These are phyloP conservation scores for Zygosaccharomyces gambellarensis DNA, from an alignment of 805 yeast genomes.

Conservation along the genomic window DNA sequence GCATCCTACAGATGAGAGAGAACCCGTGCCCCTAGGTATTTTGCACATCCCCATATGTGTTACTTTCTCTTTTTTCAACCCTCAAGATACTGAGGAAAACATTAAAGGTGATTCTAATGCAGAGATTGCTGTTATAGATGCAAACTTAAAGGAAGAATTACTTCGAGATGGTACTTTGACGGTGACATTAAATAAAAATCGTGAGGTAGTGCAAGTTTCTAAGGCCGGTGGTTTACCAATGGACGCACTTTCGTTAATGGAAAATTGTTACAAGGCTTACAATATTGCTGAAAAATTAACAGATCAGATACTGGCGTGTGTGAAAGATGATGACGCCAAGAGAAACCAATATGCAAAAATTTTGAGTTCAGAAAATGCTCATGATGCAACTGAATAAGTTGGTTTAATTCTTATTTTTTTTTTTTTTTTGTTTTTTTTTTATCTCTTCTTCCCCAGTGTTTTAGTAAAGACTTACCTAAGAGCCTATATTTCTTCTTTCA, in stretches of 20 bases:
- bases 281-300: constrained; percentile 59
- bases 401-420: background rate
- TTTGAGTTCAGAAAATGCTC: constrained; percentile 35
- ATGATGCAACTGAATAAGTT: constrained; percentile 13
- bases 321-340: constrained; percentile 50
- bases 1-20: constrained; percentile 70
- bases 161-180: constrained; percentile 76
- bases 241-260: constrained; percentile 63
- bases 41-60: constrained; percentile 88
- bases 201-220: constrained; percentile 84
- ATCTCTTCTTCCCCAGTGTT: background rate
- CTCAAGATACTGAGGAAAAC: constrained; percentile 57
- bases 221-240: constrained; percentile 89
- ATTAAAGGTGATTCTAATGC: constrained; percentile 59
- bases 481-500: background rate
- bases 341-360: constrained; percentile 39
- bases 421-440: background rate
- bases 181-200: constrained; percentile 80
- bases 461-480: background rate
- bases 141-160: constrained; percentile 70
- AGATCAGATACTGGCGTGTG: constrained; percentile 49
- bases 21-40: constrained; percentile 79
- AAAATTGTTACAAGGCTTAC: constrained; percentile 64
- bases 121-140: constrained; percentile 68
- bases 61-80: constrained; percentile 81